Conservation (phyloP, 345 rosid genomes). For the Luvunga scandens region DNA sequence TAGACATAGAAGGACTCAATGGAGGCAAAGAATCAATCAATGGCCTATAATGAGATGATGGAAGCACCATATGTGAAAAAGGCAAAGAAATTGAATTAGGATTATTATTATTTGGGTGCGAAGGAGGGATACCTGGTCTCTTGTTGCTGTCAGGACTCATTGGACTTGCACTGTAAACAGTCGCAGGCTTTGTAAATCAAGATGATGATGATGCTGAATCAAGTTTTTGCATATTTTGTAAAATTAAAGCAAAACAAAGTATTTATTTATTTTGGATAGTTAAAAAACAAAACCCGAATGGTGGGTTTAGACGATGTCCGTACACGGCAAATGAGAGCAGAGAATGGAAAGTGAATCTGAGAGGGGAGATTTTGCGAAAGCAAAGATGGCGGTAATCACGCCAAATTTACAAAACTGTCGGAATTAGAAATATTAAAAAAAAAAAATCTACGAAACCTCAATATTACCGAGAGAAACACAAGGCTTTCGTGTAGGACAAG, state of each 20-base stretch:
- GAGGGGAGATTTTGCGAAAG: neutral
- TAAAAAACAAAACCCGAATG: neutral
- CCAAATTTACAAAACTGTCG: slow-evolving; percentile 6
- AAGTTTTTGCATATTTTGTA: slow-evolving; percentile 20
- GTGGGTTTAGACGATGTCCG: neutral
- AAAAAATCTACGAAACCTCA: neutral
- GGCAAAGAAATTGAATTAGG: slow-evolving; percentile 23
- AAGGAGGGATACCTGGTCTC: slow-evolving; percentile 39
- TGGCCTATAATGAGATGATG: slow-evolving; percentile 50
- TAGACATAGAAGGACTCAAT: slow-evolving; percentile 32
- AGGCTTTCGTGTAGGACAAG: neutral
- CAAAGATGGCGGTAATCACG: slow-evolving; percentile 28
- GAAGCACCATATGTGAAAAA: slow-evolving; percentile 41
- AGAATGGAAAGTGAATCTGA: slow-evolving; percentile 9
- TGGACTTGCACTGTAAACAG: slow-evolving; percentile 9
- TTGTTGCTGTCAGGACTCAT: slow-evolving; percentile 25
- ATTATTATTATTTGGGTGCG: slow-evolving; percentile 26
- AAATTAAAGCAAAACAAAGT: neutral
- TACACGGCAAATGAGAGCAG: slow-evolving; percentile 8
- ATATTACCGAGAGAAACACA: slow-evolving; percentile 4
- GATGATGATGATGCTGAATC: neutral
- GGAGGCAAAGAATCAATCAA: slow-evolving; percentile 61
- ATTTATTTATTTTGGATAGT: too few relatives aligned
- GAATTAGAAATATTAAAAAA: too few relatives aligned
- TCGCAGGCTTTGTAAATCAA: slow-evolving; percentile 3